Percentiles rank a stretch among this genome's conserved stretches.
phyloP scores from a whole-genome alignment of 345 rosid genomes.

The Syzygium oleosum region DNA sequence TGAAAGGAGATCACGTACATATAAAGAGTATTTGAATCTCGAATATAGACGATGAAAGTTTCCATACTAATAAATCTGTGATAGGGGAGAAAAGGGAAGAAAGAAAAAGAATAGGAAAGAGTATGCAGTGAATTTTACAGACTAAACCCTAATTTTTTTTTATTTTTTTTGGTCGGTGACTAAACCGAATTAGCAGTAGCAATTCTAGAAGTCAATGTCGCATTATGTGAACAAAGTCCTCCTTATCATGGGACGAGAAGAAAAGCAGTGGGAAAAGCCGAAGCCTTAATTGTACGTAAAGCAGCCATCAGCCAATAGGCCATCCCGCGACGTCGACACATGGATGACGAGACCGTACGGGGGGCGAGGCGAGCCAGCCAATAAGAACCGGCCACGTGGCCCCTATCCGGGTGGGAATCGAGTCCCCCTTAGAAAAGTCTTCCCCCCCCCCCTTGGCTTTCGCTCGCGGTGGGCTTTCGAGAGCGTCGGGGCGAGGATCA shows the following conservation, averaged over 20 bases:
- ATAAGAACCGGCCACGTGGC: not conserved
- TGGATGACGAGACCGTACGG: not conserved
- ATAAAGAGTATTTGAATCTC: not conserved
- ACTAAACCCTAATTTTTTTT: not conserved
- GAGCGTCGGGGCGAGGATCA: not conserved
- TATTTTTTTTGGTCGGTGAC: no score
- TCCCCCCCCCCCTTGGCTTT: not conserved
- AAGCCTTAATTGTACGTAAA: not conserved
- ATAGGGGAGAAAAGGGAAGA: no score
- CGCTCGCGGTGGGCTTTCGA: not conserved
- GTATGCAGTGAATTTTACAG: not conserved
- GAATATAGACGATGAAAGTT: rapidly evolving
- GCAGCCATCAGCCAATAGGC: not conserved
- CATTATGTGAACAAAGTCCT: not conserved
- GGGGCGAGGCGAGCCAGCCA: not conserved
- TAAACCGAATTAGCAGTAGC: no score
- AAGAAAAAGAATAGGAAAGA: not conserved
- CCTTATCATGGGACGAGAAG: not conserved
- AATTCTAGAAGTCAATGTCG: not conserved
- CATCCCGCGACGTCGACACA: not conserved
- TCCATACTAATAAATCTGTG: no score
- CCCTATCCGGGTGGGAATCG: not conserved
- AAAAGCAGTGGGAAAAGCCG: not conserved
- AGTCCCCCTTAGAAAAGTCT: not conserved
- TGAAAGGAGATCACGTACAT: rapidly evolving